These are phyloP conservation scores for Neodidymelliopsis sp. DNA, from an alignment of 2,329 filamentous ascomycete genomes.

Conservation along the genomic window DNA sequence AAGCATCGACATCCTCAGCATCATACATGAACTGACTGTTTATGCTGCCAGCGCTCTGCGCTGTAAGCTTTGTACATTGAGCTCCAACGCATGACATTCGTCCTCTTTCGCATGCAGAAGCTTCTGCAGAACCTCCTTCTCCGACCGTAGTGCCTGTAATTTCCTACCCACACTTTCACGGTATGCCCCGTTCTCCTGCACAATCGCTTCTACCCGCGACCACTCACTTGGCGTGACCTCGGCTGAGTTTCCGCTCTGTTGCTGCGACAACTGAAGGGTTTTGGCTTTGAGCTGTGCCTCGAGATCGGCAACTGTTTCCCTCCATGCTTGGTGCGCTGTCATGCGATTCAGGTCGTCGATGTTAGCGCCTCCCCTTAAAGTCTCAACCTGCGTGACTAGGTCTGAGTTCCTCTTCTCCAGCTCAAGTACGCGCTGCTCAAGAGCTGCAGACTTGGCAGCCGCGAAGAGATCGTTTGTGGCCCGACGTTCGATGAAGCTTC, in stretches of 20 bases:
- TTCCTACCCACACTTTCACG: conserved; percentile 48
- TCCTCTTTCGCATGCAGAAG: conserved; percentile 51
- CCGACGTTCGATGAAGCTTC: conserved; percentile 44
- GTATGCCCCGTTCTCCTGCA: conserved; percentile 50
- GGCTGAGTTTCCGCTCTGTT: conserved; percentile 19
- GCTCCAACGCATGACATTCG: conserved; percentile 49
- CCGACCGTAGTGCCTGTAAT: conserved; percentile 49
- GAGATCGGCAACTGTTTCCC: conserved; percentile 39
- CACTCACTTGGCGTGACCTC: conserved; percentile 30
- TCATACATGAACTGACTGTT: not conserved
- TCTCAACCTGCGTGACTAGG: conserved; percentile 41
- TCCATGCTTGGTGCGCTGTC: conserved; percentile 49
- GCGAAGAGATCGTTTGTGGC: conserved; percentile 52
- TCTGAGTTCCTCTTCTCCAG: conserved; percentile 52
- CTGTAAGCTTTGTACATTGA: conserved; percentile 45
- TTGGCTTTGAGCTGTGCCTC: conserved; percentile 41
- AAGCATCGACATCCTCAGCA: not conserved
- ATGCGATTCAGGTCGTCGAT: conserved; percentile 45
- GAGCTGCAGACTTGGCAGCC: conserved; percentile 51
- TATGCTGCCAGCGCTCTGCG: conserved; percentile 27
- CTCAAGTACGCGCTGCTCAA: conserved; percentile 54
- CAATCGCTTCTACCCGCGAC: conserved; percentile 48
- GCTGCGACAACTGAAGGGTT: conserved; percentile 38
- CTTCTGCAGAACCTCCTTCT: conserved; percentile 51
- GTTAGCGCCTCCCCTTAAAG: conserved; percentile 34